Percentiles rank a stretch among this genome's conserved stretches.
These are phyloP conservation scores for Aspergillus sergii DNA, from an alignment of 2,329 filamentous ascomycete genomes.

Conservation along the genomic window DNA sequence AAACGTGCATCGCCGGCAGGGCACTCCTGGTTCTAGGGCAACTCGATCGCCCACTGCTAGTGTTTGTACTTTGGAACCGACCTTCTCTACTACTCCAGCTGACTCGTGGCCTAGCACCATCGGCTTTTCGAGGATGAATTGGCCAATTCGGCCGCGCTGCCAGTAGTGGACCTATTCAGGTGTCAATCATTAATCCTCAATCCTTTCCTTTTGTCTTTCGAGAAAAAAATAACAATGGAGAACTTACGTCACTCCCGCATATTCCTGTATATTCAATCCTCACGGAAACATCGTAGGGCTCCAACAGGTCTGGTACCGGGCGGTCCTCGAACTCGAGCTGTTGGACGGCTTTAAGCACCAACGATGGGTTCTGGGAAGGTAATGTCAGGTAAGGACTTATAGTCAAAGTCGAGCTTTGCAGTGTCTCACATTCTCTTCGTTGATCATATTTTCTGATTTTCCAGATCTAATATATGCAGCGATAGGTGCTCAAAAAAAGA, in stretches of 20 bases:
- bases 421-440: background rate
- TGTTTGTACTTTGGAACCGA: conserved; percentile 61
- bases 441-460: background rate
- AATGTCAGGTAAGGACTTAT: background rate
- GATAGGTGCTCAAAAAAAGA: background rate
- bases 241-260: conserved; percentile 76
- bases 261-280: conserved; percentile 85
- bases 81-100: conserved; percentile 63
- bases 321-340: conserved; percentile 75
- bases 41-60: conserved; percentile 71
- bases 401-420: background rate
- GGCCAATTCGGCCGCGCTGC: conserved; percentile 49
- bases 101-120: conserved; percentile 70
- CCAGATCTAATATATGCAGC: background rate
- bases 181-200: background rate
- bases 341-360: conserved; percentile 76
- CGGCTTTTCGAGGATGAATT: conserved; percentile 48
- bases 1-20: conserved; percentile 70
- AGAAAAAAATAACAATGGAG: background rate
- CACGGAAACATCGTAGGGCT: conserved; percentile 75
- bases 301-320: conserved; percentile 68
- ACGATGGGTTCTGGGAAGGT: conserved; percentile 70
- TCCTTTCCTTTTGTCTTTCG: too few relatives aligned
- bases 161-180: conserved; percentile 48
- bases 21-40: conserved; percentile 75